A percentile compares a stretch with the other conserved stretches of the same genome.
Conservation (phyloP, 2,329 filamentous ascomycete genomes). For the Paecilomyces fulvus region DNA sequence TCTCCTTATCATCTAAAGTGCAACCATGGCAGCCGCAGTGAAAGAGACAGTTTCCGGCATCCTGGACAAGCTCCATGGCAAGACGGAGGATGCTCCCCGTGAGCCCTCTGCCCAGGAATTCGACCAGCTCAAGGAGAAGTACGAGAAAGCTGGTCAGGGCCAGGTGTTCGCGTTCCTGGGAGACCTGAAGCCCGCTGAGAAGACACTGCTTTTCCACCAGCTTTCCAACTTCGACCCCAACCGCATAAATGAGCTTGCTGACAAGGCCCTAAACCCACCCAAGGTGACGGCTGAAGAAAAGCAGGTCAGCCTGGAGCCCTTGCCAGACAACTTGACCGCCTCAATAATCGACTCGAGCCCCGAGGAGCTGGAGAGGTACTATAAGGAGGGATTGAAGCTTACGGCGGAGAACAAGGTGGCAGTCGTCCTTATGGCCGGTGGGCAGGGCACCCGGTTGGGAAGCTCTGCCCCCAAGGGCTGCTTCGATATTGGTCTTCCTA, state of each 20-base stretch:
- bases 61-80: slow-evolving; percentile 39
- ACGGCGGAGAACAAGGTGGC: slow-evolving; percentile 63
- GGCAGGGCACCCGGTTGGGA: slow-evolving; percentile 88
- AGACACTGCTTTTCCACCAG: slow-evolving; percentile 72
- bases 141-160: slow-evolving; percentile 64
- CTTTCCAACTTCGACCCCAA: slow-evolving; percentile 72
- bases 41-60: slow-evolving; percentile 41
- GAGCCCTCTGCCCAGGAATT: slow-evolving; percentile 58
- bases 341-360: slow-evolving; percentile 84
- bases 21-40: slow-evolving; percentile 31
- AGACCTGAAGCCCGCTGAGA: slow-evolving; percentile 62
- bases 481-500: slow-evolving; percentile 91
- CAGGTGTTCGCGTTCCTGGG: slow-evolving; percentile 88
- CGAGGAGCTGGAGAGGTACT: slow-evolving; percentile 75
- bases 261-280: slow-evolving; percentile 72
- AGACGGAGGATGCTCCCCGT: slow-evolving; percentile 29
- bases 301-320: slow-evolving; percentile 63
- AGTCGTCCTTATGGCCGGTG: slow-evolving; percentile 94
- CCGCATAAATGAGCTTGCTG: slow-evolving; percentile 78
- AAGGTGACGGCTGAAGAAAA: slow-evolving; percentile 46
- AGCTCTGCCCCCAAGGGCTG: slow-evolving; percentile 96
- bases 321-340: slow-evolving; percentile 76
- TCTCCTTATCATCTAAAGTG: not conserved
- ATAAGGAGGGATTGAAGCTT: slow-evolving; percentile 58
- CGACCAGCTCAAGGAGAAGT: slow-evolving; percentile 61